These are phyloP conservation scores for Blastomyces gilchristii DNA, from an alignment of 2,329 filamentous ascomycete species.

Conservation along the genomic window DNA sequence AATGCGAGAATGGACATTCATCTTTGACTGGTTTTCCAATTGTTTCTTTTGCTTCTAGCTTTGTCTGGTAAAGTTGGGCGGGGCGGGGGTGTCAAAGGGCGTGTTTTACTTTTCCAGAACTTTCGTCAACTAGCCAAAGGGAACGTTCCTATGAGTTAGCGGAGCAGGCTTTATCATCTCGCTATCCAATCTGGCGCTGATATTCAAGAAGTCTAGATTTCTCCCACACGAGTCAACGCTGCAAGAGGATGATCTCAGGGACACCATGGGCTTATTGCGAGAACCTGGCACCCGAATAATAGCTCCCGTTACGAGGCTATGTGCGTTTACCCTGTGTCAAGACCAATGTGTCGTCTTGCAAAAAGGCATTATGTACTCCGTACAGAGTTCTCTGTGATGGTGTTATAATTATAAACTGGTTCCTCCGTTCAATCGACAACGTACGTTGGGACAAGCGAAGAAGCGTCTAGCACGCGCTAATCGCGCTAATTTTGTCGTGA, in stretches of 20 bases:
- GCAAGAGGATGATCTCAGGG: not conserved
- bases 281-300: not conserved
- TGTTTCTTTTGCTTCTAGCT: not conserved
- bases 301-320: not conserved
- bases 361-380: not conserved
- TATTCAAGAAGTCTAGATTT: no score
- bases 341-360: not conserved
- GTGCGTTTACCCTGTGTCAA: not conserved
- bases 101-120: not conserved
- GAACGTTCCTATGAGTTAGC: not conserved
- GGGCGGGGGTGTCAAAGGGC: not conserved
- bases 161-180: no score
- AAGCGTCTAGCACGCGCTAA: not conserved
- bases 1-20: not conserved
- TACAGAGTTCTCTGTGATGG: not conserved
- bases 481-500: not conserved
- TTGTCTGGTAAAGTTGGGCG: not conserved
- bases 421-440: not conserved
- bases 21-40: not conserved
- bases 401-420: not conserved
- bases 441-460: not conserved
- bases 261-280: not conserved
- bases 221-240: not conserved
- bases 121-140: not conserved
- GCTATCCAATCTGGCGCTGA: not conserved